Conservation (phyloP, 2,329 filamentous ascomycete genomes). For the Aureobasidium namibiae region DNA sequence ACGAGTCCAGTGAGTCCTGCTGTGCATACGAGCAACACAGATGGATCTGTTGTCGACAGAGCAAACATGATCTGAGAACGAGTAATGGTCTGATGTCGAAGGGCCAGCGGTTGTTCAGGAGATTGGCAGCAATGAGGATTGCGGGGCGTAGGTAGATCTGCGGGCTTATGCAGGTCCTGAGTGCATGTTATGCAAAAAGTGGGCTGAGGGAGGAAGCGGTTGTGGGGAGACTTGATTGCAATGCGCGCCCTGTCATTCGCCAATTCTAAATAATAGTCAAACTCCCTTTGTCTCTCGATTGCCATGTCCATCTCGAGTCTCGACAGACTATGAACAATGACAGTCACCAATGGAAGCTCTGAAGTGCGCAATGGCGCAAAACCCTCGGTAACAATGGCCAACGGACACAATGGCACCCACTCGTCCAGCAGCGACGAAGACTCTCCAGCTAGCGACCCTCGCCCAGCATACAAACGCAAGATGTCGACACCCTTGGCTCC, state of each 20-base stretch:
- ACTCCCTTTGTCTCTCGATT: background rate
- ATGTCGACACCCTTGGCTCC: slow-evolving; percentile 13
- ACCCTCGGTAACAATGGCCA: background rate
- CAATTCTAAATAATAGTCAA: background rate
- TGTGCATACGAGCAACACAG: background rate
- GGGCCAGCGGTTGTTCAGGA: background rate
- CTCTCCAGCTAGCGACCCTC: background rate
- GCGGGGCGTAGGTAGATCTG: background rate
- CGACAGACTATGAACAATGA: background rate
- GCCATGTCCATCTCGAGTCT: background rate
- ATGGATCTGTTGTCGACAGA: background rate
- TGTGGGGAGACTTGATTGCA: background rate
- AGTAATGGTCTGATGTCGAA: background rate
- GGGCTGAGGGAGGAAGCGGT: background rate
- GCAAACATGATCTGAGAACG: background rate
- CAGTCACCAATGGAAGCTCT: background rate
- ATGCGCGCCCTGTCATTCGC: slow-evolving; percentile 5
- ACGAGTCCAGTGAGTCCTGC: background rate
- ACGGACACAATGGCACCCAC: background rate
- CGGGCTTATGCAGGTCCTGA: background rate
- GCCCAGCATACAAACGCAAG: slow-evolving; percentile 5
- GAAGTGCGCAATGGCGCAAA: slow-evolving; percentile 5
- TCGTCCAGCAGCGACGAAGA: slow-evolving; percentile 4
- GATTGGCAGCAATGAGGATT: background rate
- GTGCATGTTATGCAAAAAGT: background rate